Base-by-base conservation (phyloP, 441 rosid species). In the Biscutella auriculata region DNA sequence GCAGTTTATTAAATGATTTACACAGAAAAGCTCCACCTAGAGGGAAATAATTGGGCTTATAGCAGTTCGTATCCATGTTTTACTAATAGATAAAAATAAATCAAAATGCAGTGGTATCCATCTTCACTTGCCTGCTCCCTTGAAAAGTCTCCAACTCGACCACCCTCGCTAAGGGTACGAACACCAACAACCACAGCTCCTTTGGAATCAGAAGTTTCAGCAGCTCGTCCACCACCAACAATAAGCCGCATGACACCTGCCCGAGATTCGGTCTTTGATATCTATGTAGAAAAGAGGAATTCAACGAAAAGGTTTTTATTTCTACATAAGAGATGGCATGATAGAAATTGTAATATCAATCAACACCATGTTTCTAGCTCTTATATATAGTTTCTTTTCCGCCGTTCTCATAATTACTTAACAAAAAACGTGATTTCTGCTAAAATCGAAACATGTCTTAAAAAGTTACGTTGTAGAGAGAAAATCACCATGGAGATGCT, bases 211-310 rank as follows among this genome's bases (percentile, higher is more conserved):
- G 79, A 74, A 71, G 72, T 77, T 78, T 95, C 99, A 72, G 79
- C 90, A 34, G 97, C 98, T 70, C 97, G 84, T 13, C 99, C 99
- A n/a, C 99, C 99, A 53, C 99, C 97, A 78, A 91, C 99, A 69
- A 95, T 82, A 47, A 95, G 97, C 55, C 97, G 88, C 99, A 95
- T 95, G 55, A 95, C 95, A 65, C 99, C 99, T 44, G 85, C 90
- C 49, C 84, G 82, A 44, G 96, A 76, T 76, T 95, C 99, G 67
- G 71, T 82, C 67, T 70, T 77, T 9, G 88, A 88, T 61, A 86
- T 84, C 99, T 94, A 73, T 23, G 54, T 33, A 49, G 36, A 27
- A 57, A 53, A 36, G 47, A 37, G 33, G 53, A 53, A 36, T 42
- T 40, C 48, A 29, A 46, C 55, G 43, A 26, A 52, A 55, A 13